Evolutionary conservation across 352 stramenopile genomes (phyloP).

Genomic region (Phytophthora ramorum): DNA sequence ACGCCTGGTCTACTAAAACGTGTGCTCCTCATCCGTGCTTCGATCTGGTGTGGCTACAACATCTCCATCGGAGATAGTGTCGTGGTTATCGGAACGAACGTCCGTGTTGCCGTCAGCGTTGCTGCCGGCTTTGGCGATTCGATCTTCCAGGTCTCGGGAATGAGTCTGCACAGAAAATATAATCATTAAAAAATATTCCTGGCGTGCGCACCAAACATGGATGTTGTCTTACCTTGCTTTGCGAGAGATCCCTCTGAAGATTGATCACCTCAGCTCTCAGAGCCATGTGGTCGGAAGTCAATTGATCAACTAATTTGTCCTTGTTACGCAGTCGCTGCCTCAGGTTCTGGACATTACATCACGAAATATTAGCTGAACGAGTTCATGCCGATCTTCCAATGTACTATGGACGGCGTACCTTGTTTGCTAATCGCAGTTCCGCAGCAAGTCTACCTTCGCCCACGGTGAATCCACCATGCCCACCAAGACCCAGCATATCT

Average conservation of each 20-base stretch:
- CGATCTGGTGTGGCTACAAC: slow-evolving; percentile 13
- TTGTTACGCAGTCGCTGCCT: slow-evolving; percentile 82
- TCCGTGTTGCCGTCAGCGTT: slow-evolving; percentile 6
- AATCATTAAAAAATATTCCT: slow-evolving; percentile 6
- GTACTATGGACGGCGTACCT: slow-evolving; percentile 44
- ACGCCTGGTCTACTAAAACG: slow-evolving; percentile 9
- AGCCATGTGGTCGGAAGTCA: slow-evolving; percentile 77
- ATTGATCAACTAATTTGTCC: slow-evolving; percentile 82
- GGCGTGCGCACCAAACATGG: not conserved
- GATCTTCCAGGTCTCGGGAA: slow-evolving; percentile 46
- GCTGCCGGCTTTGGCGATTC: slow-evolving; percentile 14
- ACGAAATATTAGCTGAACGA: slow-evolving; percentile 1
- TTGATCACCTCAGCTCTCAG: slow-evolving; percentile 60
- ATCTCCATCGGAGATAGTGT: slow-evolving; percentile 23
- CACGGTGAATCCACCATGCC: slow-evolving; percentile 67
- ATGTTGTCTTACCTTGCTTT: slow-evolving; percentile 57
- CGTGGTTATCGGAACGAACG: slow-evolving; percentile 16
- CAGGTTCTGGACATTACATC: slow-evolving; percentile 66
- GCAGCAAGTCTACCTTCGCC: slow-evolving; percentile 83
- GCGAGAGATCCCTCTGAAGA: slow-evolving; percentile 65
- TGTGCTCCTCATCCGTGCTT: slow-evolving; percentile 21
- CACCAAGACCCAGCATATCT: slow-evolving; percentile 65
- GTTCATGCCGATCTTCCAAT: not conserved
- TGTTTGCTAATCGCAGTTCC: slow-evolving; percentile 85
- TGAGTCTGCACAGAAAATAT: slow-evolving; percentile 27